Evolutionary conservation across 2,329 filamentous ascomycete genomes (phyloP), one percentile per base, ranked within the genome.

Genomic region (Blumeria hordei): DNA sequence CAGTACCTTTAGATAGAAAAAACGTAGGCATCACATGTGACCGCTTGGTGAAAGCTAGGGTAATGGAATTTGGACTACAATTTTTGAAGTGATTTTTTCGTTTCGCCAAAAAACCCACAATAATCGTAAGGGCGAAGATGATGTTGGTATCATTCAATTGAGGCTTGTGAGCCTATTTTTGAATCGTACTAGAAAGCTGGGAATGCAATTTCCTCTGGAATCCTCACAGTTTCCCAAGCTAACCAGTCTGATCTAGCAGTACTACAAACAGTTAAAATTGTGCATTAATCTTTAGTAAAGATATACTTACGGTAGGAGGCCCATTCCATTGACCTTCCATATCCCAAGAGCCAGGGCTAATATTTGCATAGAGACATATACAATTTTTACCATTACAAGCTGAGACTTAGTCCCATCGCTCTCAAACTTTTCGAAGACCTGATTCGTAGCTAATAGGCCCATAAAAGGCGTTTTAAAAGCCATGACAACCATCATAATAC

Each of bases 401-500:
- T 86, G 78, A 41, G 70, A 72, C 59, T 75, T 77, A 61, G 85
- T 94, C 36, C 77, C 79, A 54, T 87, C 81, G 18, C 85, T 88
- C 67, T 95, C 87, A 69, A 94, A 94, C 58, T 83, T 82, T 65
- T 86, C 79, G 67, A 98, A 96, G n/a, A 85, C 85, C 64, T 81
- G 77, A 65, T 92, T 88, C 51, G 90, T 90, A 61, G 73, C 78
- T 58, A 94, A 70, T 49, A 96, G 71, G 36, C 88, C 92, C 68
- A 86, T 78, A 58, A 98, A 76, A 9, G 92, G 92, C 61, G 85
- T 93, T 74, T 96, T 96, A 76, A 98, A 98, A 49, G 94, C 81
- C 84, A 95, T 96, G 64, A 90, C 88, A 16, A 96, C 90, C 88
- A 96, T 98, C 87, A 96, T 96, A 70, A 98, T 96, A 69, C 85